Conservation (phyloP, 257 asterid genomes). For the Galeopsis tetrahit region DNA sequence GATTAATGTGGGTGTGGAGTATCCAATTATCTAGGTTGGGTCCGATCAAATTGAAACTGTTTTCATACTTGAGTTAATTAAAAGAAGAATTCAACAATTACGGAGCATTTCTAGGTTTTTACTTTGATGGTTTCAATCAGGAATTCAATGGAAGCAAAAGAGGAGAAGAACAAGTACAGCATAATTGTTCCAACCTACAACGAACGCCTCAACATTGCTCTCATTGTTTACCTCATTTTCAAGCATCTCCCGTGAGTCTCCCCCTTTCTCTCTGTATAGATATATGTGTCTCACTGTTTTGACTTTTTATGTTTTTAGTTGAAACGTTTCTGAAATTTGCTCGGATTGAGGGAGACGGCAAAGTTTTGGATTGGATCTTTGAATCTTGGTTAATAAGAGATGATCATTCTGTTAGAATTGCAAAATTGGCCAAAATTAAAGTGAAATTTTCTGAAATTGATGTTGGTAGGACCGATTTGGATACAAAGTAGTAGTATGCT, state of each 20-base stretch:
- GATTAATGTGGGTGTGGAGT: conserved; percentile 11
- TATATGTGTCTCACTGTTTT: not conserved
- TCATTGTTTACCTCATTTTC: conserved; percentile 80
- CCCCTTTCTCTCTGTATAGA: conserved; percentile 29
- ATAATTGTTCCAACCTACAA: conserved; percentile 94
- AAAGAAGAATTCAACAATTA: conserved; percentile 11
- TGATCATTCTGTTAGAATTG: not conserved
- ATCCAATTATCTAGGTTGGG: conserved; percentile 7
- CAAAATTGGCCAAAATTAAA: conserved; percentile 7
- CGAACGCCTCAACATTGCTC: conserved; percentile 97
- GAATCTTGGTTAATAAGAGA: not conserved
- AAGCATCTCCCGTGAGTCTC: conserved; percentile 75
- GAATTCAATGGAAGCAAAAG: conserved; percentile 48
- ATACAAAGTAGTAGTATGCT: conserved; percentile 12
- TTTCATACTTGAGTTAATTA: not conserved
- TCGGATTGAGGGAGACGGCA: conserved; percentile 16
- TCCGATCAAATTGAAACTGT: conserved; percentile 9
- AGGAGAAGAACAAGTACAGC: conserved; percentile 75
- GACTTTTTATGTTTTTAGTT: not conserved
- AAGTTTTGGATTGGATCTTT: conserved; percentile 13
- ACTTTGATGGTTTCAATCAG: conserved; percentile 27
- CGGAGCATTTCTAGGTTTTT: conserved; percentile 30
- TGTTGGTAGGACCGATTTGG: conserved; percentile 9
- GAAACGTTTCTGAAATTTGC: conserved; percentile 2
- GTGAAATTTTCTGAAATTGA: conserved; percentile 21